Evolutionary conservation across 371 early-diverging fungal genomes (phyloP), one percentile per base, ranked within the genome.

Genomic region (Circinella umbellata): DNA sequence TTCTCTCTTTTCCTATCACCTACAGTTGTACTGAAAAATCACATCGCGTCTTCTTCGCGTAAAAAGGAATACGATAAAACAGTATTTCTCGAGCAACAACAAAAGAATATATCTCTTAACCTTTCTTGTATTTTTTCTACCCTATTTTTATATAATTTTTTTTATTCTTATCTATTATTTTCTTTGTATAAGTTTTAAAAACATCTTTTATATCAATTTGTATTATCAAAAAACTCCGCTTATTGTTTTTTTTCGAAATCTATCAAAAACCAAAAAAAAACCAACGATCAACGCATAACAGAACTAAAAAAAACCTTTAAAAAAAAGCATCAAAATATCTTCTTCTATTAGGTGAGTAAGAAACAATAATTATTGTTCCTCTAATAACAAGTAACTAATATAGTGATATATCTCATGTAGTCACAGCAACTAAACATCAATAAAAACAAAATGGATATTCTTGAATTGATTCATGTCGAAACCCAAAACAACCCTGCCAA

Each of bases 391-490:
- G 9, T 47, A 11, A 15, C 3, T 47, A 15, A 9, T 15, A 47
- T 47, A 47, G 47, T 0, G 2, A 27, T 27, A 27, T 27, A 27
- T 27, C 27, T 27, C 27, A 27, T 27, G 27, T 27, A 27, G 27
- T 27, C 27, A 27, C 27, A 27, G 27, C 27, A 27, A 27, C 2
- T 27, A 27, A 27, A 27, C 27, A 27, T 27, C 27, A 27, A 27
- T 27, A 27, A 27, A 27, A 47, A 15, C 47, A 47, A 38, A 38
- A 90, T 90, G 90, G 90, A 90, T 76, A 89, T 90, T 73, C 82
- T 87, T 72, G 90, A 90, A 84, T 80, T 90, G 68, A 85, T 90
- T 75, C 86, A 88, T 73, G 76, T 79, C 70, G 90, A 88, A 75
- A 78, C 78, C 61, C 75, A 79, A 39, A 70, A 70, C n/a, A 76